phyloP scores from a whole-genome alignment of 179 eudicot species.

The Kewa caespitosa region DNA sequence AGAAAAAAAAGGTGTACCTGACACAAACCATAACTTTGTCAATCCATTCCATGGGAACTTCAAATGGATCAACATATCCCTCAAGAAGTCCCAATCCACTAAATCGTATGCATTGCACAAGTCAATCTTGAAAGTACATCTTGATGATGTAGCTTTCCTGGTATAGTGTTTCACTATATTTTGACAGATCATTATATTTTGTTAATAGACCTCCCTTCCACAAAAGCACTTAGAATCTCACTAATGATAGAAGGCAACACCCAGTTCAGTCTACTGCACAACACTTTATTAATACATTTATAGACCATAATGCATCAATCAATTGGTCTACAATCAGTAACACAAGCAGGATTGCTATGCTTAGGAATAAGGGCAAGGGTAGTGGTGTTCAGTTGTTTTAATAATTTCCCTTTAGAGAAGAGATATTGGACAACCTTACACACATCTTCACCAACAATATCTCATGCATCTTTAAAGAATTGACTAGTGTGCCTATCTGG shows the following conservation, averaged over 20 bases:
- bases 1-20: neutral
- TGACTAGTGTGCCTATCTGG: neutral
- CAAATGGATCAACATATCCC: neutral
- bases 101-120: neutral
- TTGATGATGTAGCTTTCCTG: neutral
- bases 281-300: neutral
- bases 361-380: neutral
- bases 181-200: neutral
- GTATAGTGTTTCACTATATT: neutral
- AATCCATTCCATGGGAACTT: neutral
- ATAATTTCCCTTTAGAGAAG: neutral
- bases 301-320: neutral
- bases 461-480: neutral
- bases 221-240: neutral
- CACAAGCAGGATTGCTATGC: neutral
- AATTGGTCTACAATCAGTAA: neutral
- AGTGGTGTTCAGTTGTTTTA: neutral
- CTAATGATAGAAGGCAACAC: neutral
- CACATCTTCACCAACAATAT: neutral
- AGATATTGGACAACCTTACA: neutral
- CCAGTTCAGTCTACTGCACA: neutral
- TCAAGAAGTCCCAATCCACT: neutral
- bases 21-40: neutral
- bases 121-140: neutral
- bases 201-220: neutral